Evolutionary conservation across 2,329 filamentous ascomycete genomes (phyloP), one percentile per base, ranked within the genome.

Genomic region (Cadophora malorum): DNA sequence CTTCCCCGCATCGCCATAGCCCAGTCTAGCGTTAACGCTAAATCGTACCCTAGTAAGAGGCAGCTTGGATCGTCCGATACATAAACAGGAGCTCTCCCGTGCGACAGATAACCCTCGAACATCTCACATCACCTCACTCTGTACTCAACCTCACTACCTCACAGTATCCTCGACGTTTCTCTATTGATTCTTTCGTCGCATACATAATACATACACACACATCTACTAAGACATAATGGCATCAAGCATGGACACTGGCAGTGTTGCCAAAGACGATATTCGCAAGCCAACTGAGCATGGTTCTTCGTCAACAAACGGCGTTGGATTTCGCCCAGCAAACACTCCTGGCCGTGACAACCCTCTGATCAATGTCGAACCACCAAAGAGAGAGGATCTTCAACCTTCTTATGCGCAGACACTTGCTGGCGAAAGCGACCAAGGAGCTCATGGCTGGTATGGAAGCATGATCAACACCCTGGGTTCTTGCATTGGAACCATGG

Each of bases 401-500:
- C 90, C 90, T 12, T 86, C 82, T 66, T 91, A 91, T 79, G 90
- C 90, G 3, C 85, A 88, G 70, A 82, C 83, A 59, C 84, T 92
- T 72, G 83, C 86, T 73, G 83, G 86, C 33, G 85, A 88, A 67
- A 86, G 84, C 72, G 86, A 88, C 63, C 90, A 96, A 72, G 87
- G 87, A 38, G 87, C 87, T 71, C 86, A 94, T 79, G 92, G 93
- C 77, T 97, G 94, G 94, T 99, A 98, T 77, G 93, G 93, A 25
- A 90, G 88, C 63, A 64, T 64, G 63, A 64, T 96, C 80, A 92
- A 95, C 79, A 80, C 83, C 19, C 82, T 98, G 8, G 96, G 96
- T 72, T 79, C 86, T 63, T 83, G 86, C 74, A 84, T 97, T 65
- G 96, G 96, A 74, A 91, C 88, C 56, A 77, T 92, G 25, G 96